Evolutionary conservation across 257 asterid species (phyloP), one percentile per base, ranked within the genome.

Genomic region (Penstemon eatonii): DNA sequence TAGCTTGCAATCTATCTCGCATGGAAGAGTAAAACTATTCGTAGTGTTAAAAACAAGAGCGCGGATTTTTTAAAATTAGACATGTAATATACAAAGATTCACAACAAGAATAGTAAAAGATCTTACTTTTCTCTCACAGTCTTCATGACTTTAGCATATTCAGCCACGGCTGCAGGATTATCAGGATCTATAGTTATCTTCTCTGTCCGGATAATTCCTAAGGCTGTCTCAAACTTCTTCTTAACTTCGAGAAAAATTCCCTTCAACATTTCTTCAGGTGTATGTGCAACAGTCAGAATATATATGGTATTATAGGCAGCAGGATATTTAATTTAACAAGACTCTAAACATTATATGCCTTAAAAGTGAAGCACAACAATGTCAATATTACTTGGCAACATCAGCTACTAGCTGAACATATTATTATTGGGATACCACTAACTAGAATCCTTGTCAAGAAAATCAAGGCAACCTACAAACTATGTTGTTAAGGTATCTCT

Each of bases 171-270:
- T 73, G 95, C 83, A 65, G 99, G 85, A 80, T 94, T 91, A 53
- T 89, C 86, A 42, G 97, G 96, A 55, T 84, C 91, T n/a, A 94
- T 84, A 63, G 95, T 89, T 77, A 94, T 91, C 88, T 91, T 91
- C 84, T 94, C 97, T 73, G 80, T 84, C 56, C 82, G 81, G 4
- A 94, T 86, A 75, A 94, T 47, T 46, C 89, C 95, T 6, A 91
- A 49, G 57, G 97, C 97, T 55, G 96, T 91, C 80, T 94, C 97
- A 65, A 84, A 89, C 72, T 94, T 94, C 64, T 88, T 94, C 88
- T 87, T 91, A 56, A 94, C 89, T 69, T 94, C 97, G 18, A 85
- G 88, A 75, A 94, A 94, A 53, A 91, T 85, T 74, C 89, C 87
- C 95, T 94, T 94, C 92, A 94, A 82, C 89, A 91, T 64, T 77